These are phyloP conservation scores for Aspergillus sp. DNA, from an alignment of 2,329 filamentous ascomycete species.

Conservation along the genomic window DNA sequence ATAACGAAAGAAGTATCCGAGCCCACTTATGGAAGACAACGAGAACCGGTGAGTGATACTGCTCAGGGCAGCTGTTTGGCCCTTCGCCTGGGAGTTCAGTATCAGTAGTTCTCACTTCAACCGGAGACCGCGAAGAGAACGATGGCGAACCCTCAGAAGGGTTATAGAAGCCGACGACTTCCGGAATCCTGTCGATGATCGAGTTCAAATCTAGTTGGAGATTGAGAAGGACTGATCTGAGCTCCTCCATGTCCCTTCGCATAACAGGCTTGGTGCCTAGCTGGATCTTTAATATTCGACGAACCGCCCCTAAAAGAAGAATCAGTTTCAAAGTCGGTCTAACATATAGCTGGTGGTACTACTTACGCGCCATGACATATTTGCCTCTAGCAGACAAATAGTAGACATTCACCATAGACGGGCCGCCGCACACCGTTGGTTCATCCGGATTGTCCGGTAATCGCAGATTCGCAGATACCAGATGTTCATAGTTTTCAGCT, in stretches of 20 bases:
- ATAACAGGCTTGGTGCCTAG: conserved; percentile 38
- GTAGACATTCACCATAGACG: conserved; percentile 36
- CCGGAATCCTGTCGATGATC: conserved; percentile 38
- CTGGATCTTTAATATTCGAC: conserved; percentile 38
- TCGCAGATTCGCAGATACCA: conserved; percentile 24
- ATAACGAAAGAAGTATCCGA: conserved; percentile 36
- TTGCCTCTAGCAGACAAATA: conserved; percentile 38
- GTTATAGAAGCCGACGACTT: conserved; percentile 16
- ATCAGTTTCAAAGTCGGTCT: neutral
- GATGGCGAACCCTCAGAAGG: conserved; percentile 19
- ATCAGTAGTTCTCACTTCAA: conserved; percentile 17
- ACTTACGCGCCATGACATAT: conserved; percentile 39
- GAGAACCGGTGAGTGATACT: conserved; percentile 37
- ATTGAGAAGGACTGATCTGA: conserved; percentile 34
- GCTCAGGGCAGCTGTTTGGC: conserved; percentile 29
- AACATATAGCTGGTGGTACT: neutral
- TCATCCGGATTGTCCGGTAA: conserved; percentile 36
- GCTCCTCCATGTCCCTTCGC: conserved; percentile 37
- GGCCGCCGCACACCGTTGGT: conserved; percentile 32
- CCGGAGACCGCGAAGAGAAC: conserved; percentile 20
- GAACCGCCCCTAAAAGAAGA: conserved; percentile 28
- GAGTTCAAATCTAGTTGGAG: conserved; percentile 36
- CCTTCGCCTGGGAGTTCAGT: conserved; percentile 30
- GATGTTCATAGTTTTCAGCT: conserved; percentile 29
- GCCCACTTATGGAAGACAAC: conserved; percentile 42